Conservation (phyloP, 1,284 basidiomycete genomes). For the Paramarasmius palmivorus region DNA sequence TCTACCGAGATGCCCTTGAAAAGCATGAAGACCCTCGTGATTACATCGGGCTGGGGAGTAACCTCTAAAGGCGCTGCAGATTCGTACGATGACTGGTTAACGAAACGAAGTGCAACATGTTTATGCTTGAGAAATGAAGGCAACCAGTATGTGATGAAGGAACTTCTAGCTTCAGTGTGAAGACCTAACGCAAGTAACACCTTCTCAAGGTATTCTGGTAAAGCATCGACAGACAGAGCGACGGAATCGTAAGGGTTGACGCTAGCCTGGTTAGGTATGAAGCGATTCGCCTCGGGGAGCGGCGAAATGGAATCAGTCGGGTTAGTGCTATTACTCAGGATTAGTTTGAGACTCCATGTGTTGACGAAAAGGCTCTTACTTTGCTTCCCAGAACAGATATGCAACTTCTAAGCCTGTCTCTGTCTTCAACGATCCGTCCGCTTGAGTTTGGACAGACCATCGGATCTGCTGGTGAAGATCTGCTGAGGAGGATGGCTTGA, state of each 20-base stretch:
- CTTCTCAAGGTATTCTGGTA: conserved; percentile 13
- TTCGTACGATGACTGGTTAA: conserved; percentile 33
- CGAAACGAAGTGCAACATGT: conserved; percentile 44
- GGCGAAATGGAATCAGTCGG: conserved; percentile 4
- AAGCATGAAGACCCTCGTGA: conserved; percentile 2
- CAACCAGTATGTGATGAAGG: conserved; percentile 38
- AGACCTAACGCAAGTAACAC: conserved; percentile 10
- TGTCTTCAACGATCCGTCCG: neutral
- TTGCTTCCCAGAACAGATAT: conserved; percentile 3
- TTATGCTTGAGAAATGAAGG: conserved; percentile 38
- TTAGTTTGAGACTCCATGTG: too few species aligned
- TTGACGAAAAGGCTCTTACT: neutral
- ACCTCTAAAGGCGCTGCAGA: neutral
- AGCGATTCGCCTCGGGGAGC: neutral
- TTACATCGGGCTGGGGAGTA: neutral
- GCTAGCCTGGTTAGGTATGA: conserved; percentile 3
- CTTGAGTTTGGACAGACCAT: neutral
- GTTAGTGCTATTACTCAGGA: conserved; percentile 7
- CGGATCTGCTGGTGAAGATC: conserved; percentile 1
- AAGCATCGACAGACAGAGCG: conserved; percentile 1
- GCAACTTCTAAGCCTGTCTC: neutral
- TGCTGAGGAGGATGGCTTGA: conserved; percentile 2
- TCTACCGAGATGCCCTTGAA: conserved; percentile 1
- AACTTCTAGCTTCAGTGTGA: conserved; percentile 15
- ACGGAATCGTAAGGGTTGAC: conserved; percentile 1